Evolutionary conservation across 192 early-diverging fungal genomes (phyloP).

Genomic region (Spinellus fusiger): DNA sequence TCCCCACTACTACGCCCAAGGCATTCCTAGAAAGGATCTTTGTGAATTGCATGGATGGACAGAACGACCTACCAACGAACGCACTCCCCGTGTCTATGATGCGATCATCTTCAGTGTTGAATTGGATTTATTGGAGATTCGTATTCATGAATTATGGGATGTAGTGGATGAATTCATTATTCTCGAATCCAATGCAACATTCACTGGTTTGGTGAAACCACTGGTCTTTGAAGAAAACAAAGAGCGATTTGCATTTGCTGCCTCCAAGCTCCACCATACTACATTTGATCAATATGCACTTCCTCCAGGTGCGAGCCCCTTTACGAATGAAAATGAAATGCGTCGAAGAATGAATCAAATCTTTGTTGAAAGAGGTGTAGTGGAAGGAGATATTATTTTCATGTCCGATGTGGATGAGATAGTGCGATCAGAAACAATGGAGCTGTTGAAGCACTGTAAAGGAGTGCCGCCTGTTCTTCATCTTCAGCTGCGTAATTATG

Average conservation of each 20-base stretch:
- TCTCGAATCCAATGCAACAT: slow-evolving; percentile 48
- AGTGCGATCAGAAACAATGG: slow-evolving; percentile 34
- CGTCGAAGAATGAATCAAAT: slow-evolving; percentile 37
- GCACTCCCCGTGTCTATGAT: slow-evolving; percentile 39
- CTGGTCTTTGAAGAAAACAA: slow-evolving; percentile 38
- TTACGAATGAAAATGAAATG: slow-evolving; percentile 21
- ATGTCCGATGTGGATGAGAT: slow-evolving; percentile 62
- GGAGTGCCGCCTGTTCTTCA: slow-evolving; percentile 43
- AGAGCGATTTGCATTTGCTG: slow-evolving; percentile 48
- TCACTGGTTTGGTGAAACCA: slow-evolving; percentile 46
- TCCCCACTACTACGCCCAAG: slow-evolving; percentile 41
- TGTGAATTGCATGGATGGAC: slow-evolving; percentile 52
- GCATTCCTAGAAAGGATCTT: slow-evolving; percentile 25
- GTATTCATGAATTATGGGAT: slow-evolving; percentile 47
- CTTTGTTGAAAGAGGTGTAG: slow-evolving; percentile 16
- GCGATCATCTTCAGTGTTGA: slow-evolving; percentile 59
- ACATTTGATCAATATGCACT: slow-evolving; percentile 20
- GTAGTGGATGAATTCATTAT: slow-evolving; percentile 58
- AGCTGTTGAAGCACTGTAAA: slow-evolving; percentile 37
- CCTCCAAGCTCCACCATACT: slow-evolving; percentile 46
- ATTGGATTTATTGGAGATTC: slow-evolving; percentile 54
- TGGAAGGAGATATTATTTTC: slow-evolving; percentile 41
- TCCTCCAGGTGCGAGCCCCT: slow-evolving; percentile 3
- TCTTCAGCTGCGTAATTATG: slow-evolving; percentile 44
- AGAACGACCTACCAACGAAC: background rate